Evolutionary conservation across 1,139 yeast species (phyloP).

Genomic region (Yarrowia galli): DNA sequence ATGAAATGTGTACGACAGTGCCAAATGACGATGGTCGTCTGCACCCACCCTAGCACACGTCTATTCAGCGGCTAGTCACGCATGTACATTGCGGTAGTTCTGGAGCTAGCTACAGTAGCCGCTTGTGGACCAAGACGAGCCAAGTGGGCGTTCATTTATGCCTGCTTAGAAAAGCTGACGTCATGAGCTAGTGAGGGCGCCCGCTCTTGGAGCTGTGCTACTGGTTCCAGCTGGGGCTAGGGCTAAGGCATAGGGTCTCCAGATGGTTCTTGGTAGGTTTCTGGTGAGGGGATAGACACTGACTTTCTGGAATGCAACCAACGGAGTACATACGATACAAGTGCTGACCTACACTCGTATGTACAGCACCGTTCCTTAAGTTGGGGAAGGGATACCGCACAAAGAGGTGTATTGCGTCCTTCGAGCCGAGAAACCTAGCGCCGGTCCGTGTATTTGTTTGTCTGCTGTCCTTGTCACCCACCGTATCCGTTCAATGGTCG

Average conservation of each 20-base stretch:
- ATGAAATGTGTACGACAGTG: too few species aligned
- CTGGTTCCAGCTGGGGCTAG: not conserved
- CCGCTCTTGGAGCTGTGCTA: not conserved
- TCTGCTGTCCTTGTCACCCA: not conserved
- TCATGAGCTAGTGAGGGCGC: not conserved
- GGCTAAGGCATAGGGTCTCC: not conserved
- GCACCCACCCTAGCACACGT: not conserved
- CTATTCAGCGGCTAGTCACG: not conserved
- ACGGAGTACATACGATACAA: not conserved
- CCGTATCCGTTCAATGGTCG: not conserved
- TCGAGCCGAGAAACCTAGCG: not conserved
- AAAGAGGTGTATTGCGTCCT: not conserved
- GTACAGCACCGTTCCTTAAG: too few species aligned
- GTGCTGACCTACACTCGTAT: too few species aligned
- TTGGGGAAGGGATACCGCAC: not conserved
- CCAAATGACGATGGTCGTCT: not conserved
- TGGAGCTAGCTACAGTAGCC: not conserved
- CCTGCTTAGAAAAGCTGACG: constrained; percentile 5
- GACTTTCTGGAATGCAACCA: not conserved
- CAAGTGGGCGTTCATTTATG: constrained; percentile 5
- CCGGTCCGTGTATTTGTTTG: not conserved
- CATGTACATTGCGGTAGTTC: constrained; percentile 7
- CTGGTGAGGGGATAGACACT: not conserved
- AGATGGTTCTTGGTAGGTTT: not conserved
- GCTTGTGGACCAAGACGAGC: not conserved